These are phyloP conservation scores for Neurospora sp. DNA, from an alignment of 495 filamentous ascomycete genomes.

Conservation along the genomic window DNA sequence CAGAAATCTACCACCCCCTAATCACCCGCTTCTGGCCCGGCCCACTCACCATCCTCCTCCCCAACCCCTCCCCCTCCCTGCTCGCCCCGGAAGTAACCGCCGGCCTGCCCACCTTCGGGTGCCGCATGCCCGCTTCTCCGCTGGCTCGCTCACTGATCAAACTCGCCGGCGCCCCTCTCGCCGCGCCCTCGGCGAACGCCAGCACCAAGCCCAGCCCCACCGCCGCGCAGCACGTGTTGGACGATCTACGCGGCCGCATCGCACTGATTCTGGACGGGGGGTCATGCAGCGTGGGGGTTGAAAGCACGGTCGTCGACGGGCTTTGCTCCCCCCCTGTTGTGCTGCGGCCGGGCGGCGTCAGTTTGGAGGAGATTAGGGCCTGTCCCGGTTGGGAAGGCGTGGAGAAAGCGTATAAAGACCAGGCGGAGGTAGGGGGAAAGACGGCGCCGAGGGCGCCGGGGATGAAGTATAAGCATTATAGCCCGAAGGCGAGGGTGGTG, in stretches of 20 bases:
- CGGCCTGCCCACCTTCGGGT: slow-evolving; percentile 72
- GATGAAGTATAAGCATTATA: slow-evolving; percentile 99
- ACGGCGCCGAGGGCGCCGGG: slow-evolving; percentile 72
- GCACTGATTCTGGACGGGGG: slow-evolving; percentile 87
- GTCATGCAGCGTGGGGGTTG: slow-evolving; percentile 74
- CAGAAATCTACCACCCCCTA: slow-evolving; percentile 70
- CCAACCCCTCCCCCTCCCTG: slow-evolving; percentile 55
- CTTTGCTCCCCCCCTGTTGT: slow-evolving; percentile 70
- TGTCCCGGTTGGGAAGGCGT: slow-evolving; percentile 77
- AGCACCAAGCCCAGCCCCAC: slow-evolving; percentile 89
- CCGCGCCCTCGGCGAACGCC: slow-evolving; percentile 92
- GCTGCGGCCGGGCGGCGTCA: slow-evolving; percentile 82
- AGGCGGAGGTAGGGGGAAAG: slow-evolving; percentile 37
- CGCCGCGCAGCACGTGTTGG: slow-evolving; percentile 72
- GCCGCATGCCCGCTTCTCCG: slow-evolving; percentile 72
- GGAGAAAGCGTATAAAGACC: slow-evolving; percentile 63
- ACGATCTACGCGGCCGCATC: slow-evolving; percentile 80
- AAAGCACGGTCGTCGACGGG: slow-evolving; percentile 95
- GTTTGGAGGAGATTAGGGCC: slow-evolving; percentile 64
- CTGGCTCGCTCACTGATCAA: slow-evolving; percentile 83
- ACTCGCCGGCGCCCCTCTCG: slow-evolving; percentile 63
- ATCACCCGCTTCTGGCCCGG: slow-evolving; percentile 89
- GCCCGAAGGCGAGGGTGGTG: slow-evolving; percentile 77
- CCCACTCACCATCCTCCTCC: slow-evolving; percentile 83
- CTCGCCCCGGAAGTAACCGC: slow-evolving; percentile 86